A percentile compares a stretch with the other conserved stretches of the same genome.
These are phyloP conservation scores for Aspergillus tanneri DNA, from an alignment of 2,329 filamentous ascomycete species.

Conservation along the genomic window DNA sequence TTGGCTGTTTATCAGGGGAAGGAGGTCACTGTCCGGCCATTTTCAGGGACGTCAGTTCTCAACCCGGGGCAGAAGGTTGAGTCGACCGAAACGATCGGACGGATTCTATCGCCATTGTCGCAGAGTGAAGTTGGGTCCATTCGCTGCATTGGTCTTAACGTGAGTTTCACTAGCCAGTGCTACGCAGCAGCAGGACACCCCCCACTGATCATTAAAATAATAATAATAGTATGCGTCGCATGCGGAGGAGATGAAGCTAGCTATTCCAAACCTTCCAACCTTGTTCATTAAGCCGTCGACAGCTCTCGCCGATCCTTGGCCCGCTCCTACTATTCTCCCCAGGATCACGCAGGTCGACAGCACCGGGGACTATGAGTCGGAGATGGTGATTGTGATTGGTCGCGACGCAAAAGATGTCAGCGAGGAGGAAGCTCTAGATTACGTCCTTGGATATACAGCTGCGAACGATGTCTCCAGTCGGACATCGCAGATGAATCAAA, in stretches of 20 bases:
- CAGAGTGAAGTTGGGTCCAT: slow-evolving; percentile 56
- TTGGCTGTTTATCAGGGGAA: slow-evolving; percentile 56
- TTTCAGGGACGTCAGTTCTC: slow-evolving; percentile 59
- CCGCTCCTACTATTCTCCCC: slow-evolving; percentile 53
- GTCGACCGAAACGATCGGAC: slow-evolving; percentile 32
- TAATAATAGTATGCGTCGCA: slow-evolving; percentile 50
- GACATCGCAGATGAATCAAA: slow-evolving; percentile 54
- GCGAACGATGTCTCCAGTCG: slow-evolving; percentile 64
- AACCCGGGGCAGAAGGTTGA: slow-evolving; percentile 54
- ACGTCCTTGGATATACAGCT: slow-evolving; percentile 63
- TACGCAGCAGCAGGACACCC: not conserved
- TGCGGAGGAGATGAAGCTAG: slow-evolving; percentile 54
- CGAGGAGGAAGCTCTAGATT: slow-evolving; percentile 57
- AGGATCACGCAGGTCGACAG: slow-evolving; percentile 54
- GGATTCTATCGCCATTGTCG: slow-evolving; percentile 54
- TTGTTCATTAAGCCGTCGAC: slow-evolving; percentile 60
- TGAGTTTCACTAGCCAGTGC: slow-evolving; percentile 22
- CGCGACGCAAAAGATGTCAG: slow-evolving; percentile 55
- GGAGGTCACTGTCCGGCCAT: slow-evolving; percentile 57
- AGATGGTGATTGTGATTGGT: slow-evolving; percentile 59
- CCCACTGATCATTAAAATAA: not conserved
- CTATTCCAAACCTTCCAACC: slow-evolving; percentile 55
- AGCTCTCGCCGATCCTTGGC: slow-evolving; percentile 55
- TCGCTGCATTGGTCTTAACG: slow-evolving; percentile 60
- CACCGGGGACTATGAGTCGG: slow-evolving; percentile 60